Base-by-base conservation (phyloP, 1,139 yeast species). In the Debaryomyces subglobosus region DNA sequence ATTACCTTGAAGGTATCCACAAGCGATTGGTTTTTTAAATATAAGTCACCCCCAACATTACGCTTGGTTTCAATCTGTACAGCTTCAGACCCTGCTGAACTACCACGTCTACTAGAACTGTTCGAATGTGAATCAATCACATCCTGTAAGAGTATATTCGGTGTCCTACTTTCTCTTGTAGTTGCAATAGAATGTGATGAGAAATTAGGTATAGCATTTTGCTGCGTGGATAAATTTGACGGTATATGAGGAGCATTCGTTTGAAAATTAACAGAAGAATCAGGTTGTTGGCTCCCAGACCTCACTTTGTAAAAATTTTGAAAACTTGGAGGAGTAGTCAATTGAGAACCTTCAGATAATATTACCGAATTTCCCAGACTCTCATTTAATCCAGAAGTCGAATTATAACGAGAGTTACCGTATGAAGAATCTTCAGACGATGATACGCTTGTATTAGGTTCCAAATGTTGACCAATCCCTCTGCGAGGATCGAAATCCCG, bases 21-120 rank as follows among this genome's bases (percentile, higher is more conserved):
- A 0, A 74, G 74, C 1, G 82, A 72, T 39, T 77, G 80, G 49
- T 74, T 77, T 45, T 68, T 71, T 52, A 79, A 59, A 58, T 79
- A 80, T 36, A 80, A 64, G 54, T 80, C 84, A 15, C 84, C 84
- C n/a, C 77, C 81, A 5, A 79, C 84, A 49, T 78, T 77, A 32
- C 84, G 59, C 53, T 72, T 76, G 0, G 83, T 78, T 56, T 78
- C 84, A 38, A 77, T 68, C 56, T 70, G 76, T 2, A 74, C 72
- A 1, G 77, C 78, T 52, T 77, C 81, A 1, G 69, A 64, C 3
- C 72, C 71, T 3, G 69, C 62, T n/a, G 68, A 55, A 48, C 75
- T 68, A 2, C 76, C 76, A 45, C 72, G 62, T 43, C 78, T 59
- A 45, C 69, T 59, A 23, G 70, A 60, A 15, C 64, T 55, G 4